Conservation (phyloP, 139 green algal species). For the Raphidocelis subcapitata region DNA sequence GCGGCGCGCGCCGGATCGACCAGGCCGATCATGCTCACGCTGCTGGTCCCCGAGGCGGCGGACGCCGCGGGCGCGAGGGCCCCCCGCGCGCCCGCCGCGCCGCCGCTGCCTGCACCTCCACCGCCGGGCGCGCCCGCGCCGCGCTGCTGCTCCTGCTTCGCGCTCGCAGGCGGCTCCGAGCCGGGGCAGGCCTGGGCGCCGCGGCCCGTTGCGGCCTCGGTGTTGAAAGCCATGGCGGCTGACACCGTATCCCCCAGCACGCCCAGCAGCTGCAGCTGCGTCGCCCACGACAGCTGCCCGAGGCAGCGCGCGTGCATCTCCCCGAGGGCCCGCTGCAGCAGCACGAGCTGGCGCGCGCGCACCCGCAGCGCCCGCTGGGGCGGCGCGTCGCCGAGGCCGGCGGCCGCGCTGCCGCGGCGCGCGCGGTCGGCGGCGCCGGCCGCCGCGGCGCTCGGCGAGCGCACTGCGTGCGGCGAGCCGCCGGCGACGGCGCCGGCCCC, state of each 20-base stretch:
- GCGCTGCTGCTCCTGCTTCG: neutral
- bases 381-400: neutral
- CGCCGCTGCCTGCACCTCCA: neutral
- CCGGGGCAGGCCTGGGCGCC: neutral
- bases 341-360: constrained; percentile 15
- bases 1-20: no score
- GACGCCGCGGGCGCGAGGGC: neutral
- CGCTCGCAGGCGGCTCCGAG: neutral
- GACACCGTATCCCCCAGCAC: constrained; percentile 2
- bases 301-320: constrained; percentile 9
- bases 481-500: neutral
- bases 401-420: no score
- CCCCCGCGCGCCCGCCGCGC: no score
- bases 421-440: no score
- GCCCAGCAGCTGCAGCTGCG: constrained; percentile 26
- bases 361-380: constrained; percentile 9
- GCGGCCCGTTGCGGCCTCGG: neutral
- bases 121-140: neutral
- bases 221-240: constrained; percentile 22
- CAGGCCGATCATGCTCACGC: constrained; percentile 13
- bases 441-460: no score
- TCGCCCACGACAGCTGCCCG: constrained; percentile 9
- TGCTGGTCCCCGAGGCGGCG: constrained; percentile 11
- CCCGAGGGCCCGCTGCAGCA: constrained; percentile 21
- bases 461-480: no score